phyloP scores from a whole-genome alignment of 257 asterid species.

The Nicotiana sylvestris region DNA sequence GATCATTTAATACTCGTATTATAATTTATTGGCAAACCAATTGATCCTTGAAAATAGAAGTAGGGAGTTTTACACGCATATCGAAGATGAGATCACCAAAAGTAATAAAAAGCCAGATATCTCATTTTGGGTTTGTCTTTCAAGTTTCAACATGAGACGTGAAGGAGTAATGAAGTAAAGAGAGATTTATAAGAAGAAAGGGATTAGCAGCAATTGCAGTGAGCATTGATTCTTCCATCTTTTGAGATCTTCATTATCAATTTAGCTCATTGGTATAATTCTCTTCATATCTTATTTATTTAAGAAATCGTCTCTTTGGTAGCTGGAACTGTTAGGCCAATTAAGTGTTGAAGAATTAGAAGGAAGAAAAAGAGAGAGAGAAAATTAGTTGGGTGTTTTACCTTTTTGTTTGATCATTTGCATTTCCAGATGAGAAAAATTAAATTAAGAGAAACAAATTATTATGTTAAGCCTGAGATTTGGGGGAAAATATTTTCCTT shows the following conservation, averaged over 20 bases:
- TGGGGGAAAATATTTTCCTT: not conserved
- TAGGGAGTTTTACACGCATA: not conserved
- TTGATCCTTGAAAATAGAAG: no score
- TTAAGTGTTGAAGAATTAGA: not conserved
- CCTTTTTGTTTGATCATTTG: not conserved
- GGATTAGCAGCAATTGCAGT: no score
- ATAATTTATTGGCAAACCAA: no score
- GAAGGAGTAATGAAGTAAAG: not conserved
- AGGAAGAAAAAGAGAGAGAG: not conserved
- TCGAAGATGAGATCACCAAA: no score
- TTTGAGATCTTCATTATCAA: not conserved
- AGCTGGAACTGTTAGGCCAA: conserved; percentile 12
- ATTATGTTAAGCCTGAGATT: not conserved
- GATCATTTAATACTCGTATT: no score
- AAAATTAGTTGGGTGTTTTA: no score
- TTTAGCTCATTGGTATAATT: not conserved
- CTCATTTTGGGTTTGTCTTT: conserved; percentile 14
- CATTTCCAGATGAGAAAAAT: not conserved
- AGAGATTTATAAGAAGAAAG: not conserved
- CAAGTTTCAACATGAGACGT: not conserved
- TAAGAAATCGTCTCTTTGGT: conserved; percentile 16
- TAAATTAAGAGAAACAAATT: no score
- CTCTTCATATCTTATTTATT: conserved; percentile 9
- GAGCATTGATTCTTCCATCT: not conserved
- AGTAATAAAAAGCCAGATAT: not conserved